phyloP scores from a whole-genome alignment of 305 asterid genomes.

The Fraxinus paxiana region DNA sequence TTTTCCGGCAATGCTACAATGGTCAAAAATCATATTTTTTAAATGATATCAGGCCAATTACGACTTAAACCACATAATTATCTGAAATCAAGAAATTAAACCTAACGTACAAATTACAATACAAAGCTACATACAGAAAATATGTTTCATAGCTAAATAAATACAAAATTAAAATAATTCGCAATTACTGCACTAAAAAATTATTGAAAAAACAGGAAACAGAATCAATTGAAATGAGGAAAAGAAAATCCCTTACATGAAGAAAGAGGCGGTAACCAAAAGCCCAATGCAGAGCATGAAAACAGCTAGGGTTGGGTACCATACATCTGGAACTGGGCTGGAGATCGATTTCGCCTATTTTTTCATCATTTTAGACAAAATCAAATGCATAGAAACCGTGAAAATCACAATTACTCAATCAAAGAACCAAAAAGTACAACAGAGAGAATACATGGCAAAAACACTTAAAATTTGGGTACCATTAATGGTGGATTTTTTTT shows the following conservation, averaged over 20 bases:
- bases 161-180: neutral
- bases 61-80: neutral
- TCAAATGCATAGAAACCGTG: neutral
- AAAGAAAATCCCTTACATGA: slow-evolving; percentile 5
- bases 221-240: neutral
- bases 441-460: neutral
- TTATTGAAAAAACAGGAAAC: neutral
- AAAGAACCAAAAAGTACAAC: neutral
- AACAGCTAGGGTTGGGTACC: slow-evolving; percentile 16
- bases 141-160: neutral
- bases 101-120: neutral
- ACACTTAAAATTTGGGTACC: neutral
- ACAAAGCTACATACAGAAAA: neutral
- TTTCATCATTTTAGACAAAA: neutral
- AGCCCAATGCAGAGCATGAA: slow-evolving; percentile 11
- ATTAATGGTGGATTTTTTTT: neutral
- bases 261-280: slow-evolving; percentile 9
- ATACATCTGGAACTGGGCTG: slow-evolving; percentile 9
- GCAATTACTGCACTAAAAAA: neutral
- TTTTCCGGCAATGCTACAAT: neutral
- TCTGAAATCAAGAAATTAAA: neutral
- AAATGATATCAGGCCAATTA: neutral
- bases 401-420: neutral
- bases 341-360: slow-evolving; percentile 7
- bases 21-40: neutral